phyloP scores from a whole-genome alignment of 2,329 filamentous ascomycete genomes.

The Kalmusia sp. region DNA sequence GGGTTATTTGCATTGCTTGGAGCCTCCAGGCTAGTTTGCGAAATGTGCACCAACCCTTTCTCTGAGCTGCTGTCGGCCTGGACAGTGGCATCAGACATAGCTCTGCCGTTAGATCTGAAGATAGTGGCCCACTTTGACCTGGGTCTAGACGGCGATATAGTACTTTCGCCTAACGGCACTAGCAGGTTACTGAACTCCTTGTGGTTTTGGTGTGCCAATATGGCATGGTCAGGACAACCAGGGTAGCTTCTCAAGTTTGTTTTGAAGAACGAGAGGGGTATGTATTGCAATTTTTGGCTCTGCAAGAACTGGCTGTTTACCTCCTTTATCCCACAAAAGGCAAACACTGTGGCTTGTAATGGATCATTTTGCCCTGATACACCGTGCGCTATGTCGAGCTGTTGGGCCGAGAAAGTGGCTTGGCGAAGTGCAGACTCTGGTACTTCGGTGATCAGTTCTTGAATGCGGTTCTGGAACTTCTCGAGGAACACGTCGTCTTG shows the following conservation, averaged over 20 bases:
- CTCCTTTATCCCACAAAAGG: slow-evolving; percentile 54
- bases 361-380: slow-evolving; percentile 30
- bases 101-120: slow-evolving; percentile 17
- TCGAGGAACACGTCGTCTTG: slow-evolving; percentile 35
- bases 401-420: slow-evolving; percentile 53
- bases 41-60: slow-evolving; percentile 32
- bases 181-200: slow-evolving; percentile 54
- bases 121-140: slow-evolving; percentile 22
- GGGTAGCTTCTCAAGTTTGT: slow-evolving; percentile 52
- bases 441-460: slow-evolving; percentile 43
- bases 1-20: slow-evolving; percentile 19
- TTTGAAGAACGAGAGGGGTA: slow-evolving; percentile 55
- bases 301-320: slow-evolving; percentile 46
- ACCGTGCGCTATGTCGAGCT: slow-evolving; percentile 42
- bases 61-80: slow-evolving; percentile 39
- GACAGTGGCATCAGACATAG: slow-evolving; percentile 19
- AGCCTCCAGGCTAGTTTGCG: slow-evolving; percentile 8
- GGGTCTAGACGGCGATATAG: slow-evolving; percentile 6
- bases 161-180: slow-evolving; percentile 18
- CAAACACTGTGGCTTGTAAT: slow-evolving; percentile 47
- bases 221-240: slow-evolving; percentile 54
- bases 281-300: slow-evolving; percentile 38
- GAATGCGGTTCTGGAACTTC: slow-evolving; percentile 44
- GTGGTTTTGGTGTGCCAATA: slow-evolving; percentile 54
- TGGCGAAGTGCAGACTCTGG: slow-evolving; percentile 51